phyloP scores from a whole-genome alignment of 2,329 filamentous ascomycete genomes.

The Colletotrichum costaricense region DNA sequence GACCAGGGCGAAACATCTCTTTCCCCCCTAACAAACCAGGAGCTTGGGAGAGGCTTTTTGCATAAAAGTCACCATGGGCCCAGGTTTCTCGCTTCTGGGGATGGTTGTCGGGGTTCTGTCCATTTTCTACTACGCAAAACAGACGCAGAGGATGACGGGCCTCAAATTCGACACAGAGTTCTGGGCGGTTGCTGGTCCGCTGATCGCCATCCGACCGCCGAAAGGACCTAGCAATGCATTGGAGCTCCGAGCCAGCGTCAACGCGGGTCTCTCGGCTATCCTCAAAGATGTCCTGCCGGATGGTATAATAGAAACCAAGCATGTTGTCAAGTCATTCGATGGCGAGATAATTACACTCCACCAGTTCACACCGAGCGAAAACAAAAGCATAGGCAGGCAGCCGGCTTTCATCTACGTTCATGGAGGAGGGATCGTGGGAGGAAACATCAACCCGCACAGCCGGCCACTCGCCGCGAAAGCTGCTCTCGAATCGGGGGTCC shows the following conservation, averaged over 20 bases:
- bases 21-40: neutral
- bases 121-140: neutral
- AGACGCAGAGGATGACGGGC: conserved; percentile 9
- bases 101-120: neutral
- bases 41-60: neutral
- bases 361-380: neutral
- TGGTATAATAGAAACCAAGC: conserved; percentile 3
- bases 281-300: neutral
- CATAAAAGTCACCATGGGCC: conserved; percentile 1
- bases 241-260: conserved; percentile 2
- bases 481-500: conserved; percentile 43
- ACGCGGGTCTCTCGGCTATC: conserved; percentile 1
- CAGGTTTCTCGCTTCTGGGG: neutral
- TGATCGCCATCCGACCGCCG: conserved; percentile 27
- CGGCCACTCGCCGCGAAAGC: conserved; percentile 10
- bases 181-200: conserved; percentile 12
- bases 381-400: neutral
- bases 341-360: conserved; percentile 20
- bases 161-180: conserved; percentile 28
- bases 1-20: neutral
- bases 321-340: conserved; percentile 19
- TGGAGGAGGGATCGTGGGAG: conserved; percentile 54
- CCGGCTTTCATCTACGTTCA: conserved; percentile 53
- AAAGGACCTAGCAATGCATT: neutral
- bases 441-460: conserved; percentile 42